These are phyloP conservation scores for Cutaneotrichosporon cutaneum DNA, from an alignment of 1,284 basidiomycete genomes.

Conservation along the genomic window DNA sequence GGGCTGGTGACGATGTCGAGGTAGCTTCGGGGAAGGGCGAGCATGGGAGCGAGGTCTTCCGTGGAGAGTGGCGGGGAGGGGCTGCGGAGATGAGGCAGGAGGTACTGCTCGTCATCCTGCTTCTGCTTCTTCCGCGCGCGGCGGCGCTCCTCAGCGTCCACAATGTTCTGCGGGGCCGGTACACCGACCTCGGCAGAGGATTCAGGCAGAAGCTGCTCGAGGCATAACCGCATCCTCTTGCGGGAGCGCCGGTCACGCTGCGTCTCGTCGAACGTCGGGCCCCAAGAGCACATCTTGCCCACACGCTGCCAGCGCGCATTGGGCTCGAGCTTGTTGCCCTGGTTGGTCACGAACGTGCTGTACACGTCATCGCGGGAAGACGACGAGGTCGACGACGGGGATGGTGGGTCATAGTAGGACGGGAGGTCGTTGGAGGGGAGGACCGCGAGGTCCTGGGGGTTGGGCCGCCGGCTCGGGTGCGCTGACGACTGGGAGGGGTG, in stretches of 20 bases:
- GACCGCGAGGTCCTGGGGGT: slow-evolving; percentile 8
- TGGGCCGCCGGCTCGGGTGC: background rate
- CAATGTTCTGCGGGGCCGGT: slow-evolving; percentile 37
- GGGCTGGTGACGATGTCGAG: slow-evolving; percentile 50
- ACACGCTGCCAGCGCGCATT: slow-evolving; percentile 45
- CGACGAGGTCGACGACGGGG: slow-evolving; percentile 31
- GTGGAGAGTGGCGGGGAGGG: slow-evolving; percentile 48
- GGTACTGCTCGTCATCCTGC: slow-evolving; percentile 31
- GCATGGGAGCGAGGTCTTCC: slow-evolving; percentile 43
- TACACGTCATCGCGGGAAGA: slow-evolving; percentile 25
- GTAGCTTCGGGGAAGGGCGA: slow-evolving; percentile 47
- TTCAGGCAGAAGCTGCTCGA: slow-evolving; percentile 45
- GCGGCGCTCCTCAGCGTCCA: slow-evolving; percentile 29
- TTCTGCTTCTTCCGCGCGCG: slow-evolving; percentile 34
- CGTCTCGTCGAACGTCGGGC: slow-evolving; percentile 45
- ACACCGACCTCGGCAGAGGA: slow-evolving; percentile 43
- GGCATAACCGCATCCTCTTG: slow-evolving; percentile 39
- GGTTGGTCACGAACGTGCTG: slow-evolving; percentile 39
- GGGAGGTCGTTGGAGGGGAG: slow-evolving; percentile 44
- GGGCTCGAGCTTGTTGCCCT: slow-evolving; percentile 46
- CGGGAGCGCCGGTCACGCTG: slow-evolving; percentile 32
- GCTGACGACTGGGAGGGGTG: background rate
- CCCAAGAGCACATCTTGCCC: slow-evolving; percentile 53
- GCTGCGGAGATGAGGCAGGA: slow-evolving; percentile 46
- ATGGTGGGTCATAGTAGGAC: slow-evolving; percentile 41